Percentiles rank a stretch among this genome's conserved stretches.
Evolutionary conservation across 2,329 filamentous ascomycete genomes (phyloP).

Genomic region (Hymenotorrendiella dingleyae): DNA sequence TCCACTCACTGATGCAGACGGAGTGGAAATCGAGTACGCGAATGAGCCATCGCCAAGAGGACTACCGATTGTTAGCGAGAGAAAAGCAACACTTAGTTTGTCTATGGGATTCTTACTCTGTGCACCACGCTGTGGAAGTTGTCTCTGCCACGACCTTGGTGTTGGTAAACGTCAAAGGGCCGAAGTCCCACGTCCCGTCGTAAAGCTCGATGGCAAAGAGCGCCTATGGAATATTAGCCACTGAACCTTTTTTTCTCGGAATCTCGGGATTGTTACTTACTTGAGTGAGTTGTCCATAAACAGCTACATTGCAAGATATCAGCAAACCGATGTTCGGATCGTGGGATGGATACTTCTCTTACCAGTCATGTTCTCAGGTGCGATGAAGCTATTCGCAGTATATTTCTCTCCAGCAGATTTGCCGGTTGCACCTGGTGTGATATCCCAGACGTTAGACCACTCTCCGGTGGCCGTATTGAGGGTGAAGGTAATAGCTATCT

Average conservation of each 20-base stretch:
- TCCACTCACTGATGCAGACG: not conserved
- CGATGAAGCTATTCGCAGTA: not conserved
- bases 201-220: constrained; percentile 5
- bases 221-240: too few relatives aligned
- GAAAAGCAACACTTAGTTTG: too few relatives aligned
- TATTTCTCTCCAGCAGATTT: constrained; percentile 2
- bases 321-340: not conserved
- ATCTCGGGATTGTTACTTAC: not conserved
- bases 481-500: constrained; percentile 2
- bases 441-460: constrained; percentile 1
- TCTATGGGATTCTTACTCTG: not conserved
- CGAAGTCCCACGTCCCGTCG: constrained; percentile 6
- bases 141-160: constrained; percentile 4
- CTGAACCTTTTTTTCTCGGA: too few relatives aligned
- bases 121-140: constrained; percentile 1
- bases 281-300: constrained; percentile 6
- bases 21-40: not conserved
- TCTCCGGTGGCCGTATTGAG: constrained; percentile 1
- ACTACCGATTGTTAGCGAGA: not conserved
- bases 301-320: not conserved
- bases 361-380: not conserved
- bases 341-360: not conserved
- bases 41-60: not conserved
- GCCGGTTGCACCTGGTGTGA: not conserved
- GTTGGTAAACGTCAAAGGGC: not conserved